Percentiles rank a stretch among this genome's conserved stretches.
phyloP scores from a whole-genome alignment of 148 eudicot species.

The Amaranthus palmeri region DNA sequence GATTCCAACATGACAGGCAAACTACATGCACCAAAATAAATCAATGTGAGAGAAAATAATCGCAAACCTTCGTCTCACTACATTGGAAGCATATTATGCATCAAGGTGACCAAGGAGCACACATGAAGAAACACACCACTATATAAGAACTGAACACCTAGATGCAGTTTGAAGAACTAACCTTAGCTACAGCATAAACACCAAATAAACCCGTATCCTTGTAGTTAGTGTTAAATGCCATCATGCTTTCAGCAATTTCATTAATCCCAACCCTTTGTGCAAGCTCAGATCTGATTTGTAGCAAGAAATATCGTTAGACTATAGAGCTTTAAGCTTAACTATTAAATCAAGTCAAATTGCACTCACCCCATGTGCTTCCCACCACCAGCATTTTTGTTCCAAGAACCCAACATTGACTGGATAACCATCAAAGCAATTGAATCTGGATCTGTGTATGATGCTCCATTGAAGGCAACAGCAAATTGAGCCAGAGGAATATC shows the following conservation, averaged over 20 bases:
- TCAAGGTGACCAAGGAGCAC: too few relatives aligned
- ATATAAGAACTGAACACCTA: background rate
- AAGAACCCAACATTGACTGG: slow-evolving; percentile 83
- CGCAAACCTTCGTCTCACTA: too few relatives aligned
- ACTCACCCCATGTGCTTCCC: slow-evolving; percentile 91
- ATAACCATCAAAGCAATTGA: slow-evolving; percentile 93
- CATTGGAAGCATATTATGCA: too few relatives aligned
- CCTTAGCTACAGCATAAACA: slow-evolving; percentile 92
- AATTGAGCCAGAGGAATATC: slow-evolving; percentile 83
- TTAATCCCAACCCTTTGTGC: slow-evolving; percentile 70
- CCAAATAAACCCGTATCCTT: slow-evolving; percentile 93
- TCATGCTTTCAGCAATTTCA: slow-evolving; percentile 89
- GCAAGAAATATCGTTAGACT: background rate
- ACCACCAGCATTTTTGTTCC: slow-evolving; percentile 74
- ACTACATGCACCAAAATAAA: too few relatives aligned
- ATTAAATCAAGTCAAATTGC: background rate
- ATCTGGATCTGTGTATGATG: slow-evolving; percentile 95
- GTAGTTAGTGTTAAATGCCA: slow-evolving; percentile 91
- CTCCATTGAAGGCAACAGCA: slow-evolving; percentile 90
- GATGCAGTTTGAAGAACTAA: slow-evolving; percentile 19
- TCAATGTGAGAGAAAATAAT: too few relatives aligned
- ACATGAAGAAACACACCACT: background rate
- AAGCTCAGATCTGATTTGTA: slow-evolving; percentile 61
- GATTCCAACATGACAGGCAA: too few relatives aligned
- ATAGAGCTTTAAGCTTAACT: background rate